phyloP scores from a whole-genome alignment of 345 rosid species.

The Rhodamnia argentea region DNA sequence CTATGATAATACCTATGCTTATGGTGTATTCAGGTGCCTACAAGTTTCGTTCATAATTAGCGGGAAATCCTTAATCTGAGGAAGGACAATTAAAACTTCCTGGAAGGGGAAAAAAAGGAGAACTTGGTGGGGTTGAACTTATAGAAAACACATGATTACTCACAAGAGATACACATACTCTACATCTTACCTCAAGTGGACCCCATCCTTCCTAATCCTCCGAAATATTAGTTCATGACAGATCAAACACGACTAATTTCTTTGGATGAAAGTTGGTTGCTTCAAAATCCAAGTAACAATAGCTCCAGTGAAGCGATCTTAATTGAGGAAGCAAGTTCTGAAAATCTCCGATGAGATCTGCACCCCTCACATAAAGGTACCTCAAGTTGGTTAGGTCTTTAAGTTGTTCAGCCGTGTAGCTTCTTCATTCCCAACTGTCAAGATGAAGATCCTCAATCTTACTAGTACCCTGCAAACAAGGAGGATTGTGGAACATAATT shows the following conservation, averaged over 20 bases:
- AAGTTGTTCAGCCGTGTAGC: not conserved
- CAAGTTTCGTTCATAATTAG: not conserved
- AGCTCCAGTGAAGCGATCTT: fast-evolving
- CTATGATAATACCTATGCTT: too few species aligned
- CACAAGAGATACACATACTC: not conserved
- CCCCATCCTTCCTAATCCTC: not conserved
- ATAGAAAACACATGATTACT: not conserved
- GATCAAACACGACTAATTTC: fast-evolving
- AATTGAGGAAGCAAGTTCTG: not conserved
- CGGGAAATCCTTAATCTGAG: not conserved
- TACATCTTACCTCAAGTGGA: not conserved
- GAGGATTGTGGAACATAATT: fast-evolving
- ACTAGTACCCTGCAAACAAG: not conserved
- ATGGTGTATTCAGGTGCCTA: not conserved
- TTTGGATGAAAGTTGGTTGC: not conserved
- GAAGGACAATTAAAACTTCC: not conserved
- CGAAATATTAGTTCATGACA: fast-evolving
- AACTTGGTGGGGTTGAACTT: not conserved
- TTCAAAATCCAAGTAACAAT: fast-evolving
- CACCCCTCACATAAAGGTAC: fast-evolving
- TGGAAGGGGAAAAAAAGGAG: not conserved
- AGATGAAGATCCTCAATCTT: not conserved
- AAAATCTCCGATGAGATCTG: not conserved
- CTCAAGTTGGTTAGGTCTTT: not conserved
- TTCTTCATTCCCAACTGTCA: fast-evolving